Percentiles rank a stretch among this genome's conserved stretches.
phyloP scores from a whole-genome alignment of 257 asterid species.

The Fraxinus pennsylvanica region DNA sequence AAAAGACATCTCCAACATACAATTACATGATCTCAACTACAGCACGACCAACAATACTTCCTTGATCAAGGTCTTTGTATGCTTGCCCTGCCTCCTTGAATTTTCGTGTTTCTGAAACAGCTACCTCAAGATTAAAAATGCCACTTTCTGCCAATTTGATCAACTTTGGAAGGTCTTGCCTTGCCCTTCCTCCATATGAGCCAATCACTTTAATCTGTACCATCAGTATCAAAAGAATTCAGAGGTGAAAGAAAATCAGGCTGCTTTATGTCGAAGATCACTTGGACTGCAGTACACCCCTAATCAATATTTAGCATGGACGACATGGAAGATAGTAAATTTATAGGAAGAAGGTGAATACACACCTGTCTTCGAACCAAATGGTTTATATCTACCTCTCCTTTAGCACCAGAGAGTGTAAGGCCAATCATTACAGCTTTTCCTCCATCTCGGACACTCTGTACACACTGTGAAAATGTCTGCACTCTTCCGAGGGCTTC shows the following conservation, averaged over 20 bases:
- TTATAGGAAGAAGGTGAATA: not conserved
- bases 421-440: constrained; percentile 99
- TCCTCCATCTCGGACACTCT: constrained; percentile 95
- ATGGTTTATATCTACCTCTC: constrained; percentile 93
- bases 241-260: not conserved
- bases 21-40: constrained; percentile 82
- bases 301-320: not conserved
- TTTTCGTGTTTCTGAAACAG: constrained; percentile 83
- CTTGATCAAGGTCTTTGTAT: constrained; percentile 72
- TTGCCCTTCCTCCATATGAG: constrained; percentile 90
- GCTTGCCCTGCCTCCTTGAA: constrained; percentile 73
- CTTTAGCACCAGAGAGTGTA: constrained; percentile 79
- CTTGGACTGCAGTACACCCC: not conserved
- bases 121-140: constrained; percentile 69
- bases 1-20: not conserved
- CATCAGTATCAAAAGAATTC: constrained; percentile 17
- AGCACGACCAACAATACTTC: constrained; percentile 78
- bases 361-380: constrained; percentile 94
- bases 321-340: not conserved
- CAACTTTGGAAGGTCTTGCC: constrained; percentile 94
- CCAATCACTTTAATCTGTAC: constrained; percentile 89
- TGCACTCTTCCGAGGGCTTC: constrained; percentile 90
- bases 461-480: constrained; percentile 80
- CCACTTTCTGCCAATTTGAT: constrained; percentile 87
- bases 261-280: not conserved